Base-by-base conservation (phyloP, 352 stramenopile species). In the Phytophthora niederhauseri region DNA sequence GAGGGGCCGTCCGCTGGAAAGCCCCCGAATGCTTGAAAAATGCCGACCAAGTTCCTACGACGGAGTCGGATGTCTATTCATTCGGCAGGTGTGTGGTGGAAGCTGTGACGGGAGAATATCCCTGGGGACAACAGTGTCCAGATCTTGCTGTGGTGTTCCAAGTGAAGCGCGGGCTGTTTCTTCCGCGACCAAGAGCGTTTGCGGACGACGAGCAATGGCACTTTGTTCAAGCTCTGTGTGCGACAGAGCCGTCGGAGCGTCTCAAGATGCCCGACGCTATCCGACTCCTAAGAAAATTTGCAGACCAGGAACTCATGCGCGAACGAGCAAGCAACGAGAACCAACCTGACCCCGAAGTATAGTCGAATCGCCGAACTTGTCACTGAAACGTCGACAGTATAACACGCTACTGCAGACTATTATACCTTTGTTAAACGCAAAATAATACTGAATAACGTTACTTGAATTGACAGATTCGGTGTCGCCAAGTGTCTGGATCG, bases 51-150 rank as follows among this genome's bases (percentile, higher is more conserved):
- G 49, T 48, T 1, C 48, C 48, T 2, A 57, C 66, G 2, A 30
- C 22, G 2, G 54, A 66, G 19, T 66, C 61, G 2, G 61, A 74
- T 48, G 30, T 74, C 9, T 70, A 70, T 34, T 74, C 67, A 12
- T 65, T 71, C 19, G 64, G 57, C 1, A 66, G 63, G 64, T 66
- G 56, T 46, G 55, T 73, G 20, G 36, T 72, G n/a, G 45, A 64
- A 20, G 60, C 59, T 9, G 67, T 66, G 36, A 62, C n/a, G 3
- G 59, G 52, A 24, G 31, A 60, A 14, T 46, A 56, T 6, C 63
- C 63, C 3, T 65, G 55, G 63, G 36, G 36, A 4, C 36, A 50
- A 45, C 2, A 20, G 4, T 50, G 52, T 15, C 53, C 34, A 11
- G 62, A 69, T 45, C 26, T 24, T 11, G 62, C 45, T 6, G 46